Base-by-base conservation (phyloP, 2,329 filamentous ascomycete genomes). In the Domatiomyces catenatus region DNA sequence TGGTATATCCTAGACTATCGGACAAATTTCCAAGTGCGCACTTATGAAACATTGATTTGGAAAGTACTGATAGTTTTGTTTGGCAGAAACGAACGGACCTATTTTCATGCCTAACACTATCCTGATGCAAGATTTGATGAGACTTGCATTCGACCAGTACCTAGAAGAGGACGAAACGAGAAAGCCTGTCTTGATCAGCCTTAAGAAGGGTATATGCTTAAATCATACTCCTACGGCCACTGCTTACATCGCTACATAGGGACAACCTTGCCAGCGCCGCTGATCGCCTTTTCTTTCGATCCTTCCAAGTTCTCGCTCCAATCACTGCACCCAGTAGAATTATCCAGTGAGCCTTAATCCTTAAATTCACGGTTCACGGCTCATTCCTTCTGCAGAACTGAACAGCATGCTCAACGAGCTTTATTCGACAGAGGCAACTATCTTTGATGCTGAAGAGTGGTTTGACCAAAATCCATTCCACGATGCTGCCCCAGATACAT, bases 21-120 rank as follows among this genome's bases (percentile, higher is more conserved):
- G 42, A 50, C 42, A 46, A 50, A 45, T 10, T 24, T 28, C 48
- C 48, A 50, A 5, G 42, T 50, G 20, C n/a, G 42, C 42, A n/a
- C 8, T 46, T 8, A 10, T 5, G 17, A 18, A 48, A 42, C 28
- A 19, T 48, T 5, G 28, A 5, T 42, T 20, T 15, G 47, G 47
- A 48, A n/a, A 48, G 19, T 15, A 42, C 32, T 39, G 15, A 39
- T 39, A 12, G 15, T 8, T 2, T 44, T 24, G 42, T 32, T 28
- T 24, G 20, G 15, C 52, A 49, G 52, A 20, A 32, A 48, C 50
- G 26, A 54, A 54, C 44, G 52, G 52, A 49, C 39, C 52, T 10
- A 32, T 48, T 43, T 54, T 54, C 44, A 54, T 54, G 50, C 52
- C 52, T 46, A 54, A 54, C 32, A 54, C 52, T 47, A 45, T 32